Percentiles rank a stretch among this genome's conserved stretches.
phyloP scores from a whole-genome alignment of 2,329 filamentous ascomycete genomes.

The Alternaria sp. region DNA sequence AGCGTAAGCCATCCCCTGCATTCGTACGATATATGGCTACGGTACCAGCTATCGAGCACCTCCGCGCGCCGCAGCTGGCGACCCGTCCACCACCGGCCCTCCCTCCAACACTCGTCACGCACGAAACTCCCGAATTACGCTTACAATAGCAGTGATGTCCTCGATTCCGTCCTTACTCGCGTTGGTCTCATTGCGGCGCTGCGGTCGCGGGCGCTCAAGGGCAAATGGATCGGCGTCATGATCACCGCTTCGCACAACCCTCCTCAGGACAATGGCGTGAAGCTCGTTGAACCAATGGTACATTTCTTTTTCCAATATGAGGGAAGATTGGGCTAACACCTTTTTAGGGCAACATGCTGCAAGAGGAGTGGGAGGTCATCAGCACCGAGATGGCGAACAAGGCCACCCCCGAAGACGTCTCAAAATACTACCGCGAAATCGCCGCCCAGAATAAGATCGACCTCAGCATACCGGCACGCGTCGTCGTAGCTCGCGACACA shows the following conservation, averaged over 20 bases:
- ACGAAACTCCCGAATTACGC: conserved; percentile 29
- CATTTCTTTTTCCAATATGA: conserved; percentile 13
- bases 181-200: conserved; percentile 89
- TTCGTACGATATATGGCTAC: not conserved
- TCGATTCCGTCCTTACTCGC: conserved; percentile 90
- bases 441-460: conserved; percentile 66
- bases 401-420: conserved; percentile 73
- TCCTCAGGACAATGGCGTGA: conserved; percentile 69
- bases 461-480: conserved; percentile 71
- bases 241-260: conserved; percentile 72
- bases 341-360: conserved; percentile 84
- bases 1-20: conserved; percentile 60
- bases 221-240: conserved; percentile 90
- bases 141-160: conserved; percentile 66
- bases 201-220: conserved; percentile 85
- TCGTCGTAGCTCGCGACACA: conserved; percentile 91
- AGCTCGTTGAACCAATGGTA: conserved; percentile 90
- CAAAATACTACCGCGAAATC: conserved; percentile 76
- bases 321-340: conserved; percentile 18
- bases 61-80: not conserved
- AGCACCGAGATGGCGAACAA: conserved; percentile 91
- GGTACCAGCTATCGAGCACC: not conserved
- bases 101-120: not conserved
- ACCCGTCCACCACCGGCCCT: not conserved
- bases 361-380: conserved; percentile 84